phyloP scores from a whole-genome alignment of 495 filamentous ascomycete genomes.

The Talaromyces trachyspermus region DNA sequence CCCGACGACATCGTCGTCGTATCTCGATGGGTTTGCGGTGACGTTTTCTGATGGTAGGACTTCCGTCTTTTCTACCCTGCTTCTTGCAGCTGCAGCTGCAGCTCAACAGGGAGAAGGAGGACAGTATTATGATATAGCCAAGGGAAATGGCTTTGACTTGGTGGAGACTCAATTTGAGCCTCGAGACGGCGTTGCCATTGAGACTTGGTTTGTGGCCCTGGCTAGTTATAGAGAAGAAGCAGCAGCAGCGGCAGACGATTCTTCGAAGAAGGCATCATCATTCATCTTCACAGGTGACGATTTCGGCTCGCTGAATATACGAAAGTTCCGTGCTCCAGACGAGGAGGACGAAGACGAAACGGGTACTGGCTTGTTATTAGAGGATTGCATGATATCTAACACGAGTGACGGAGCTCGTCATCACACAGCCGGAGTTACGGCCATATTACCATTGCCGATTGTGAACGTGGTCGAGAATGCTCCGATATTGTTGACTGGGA shows the following conservation, averaged over 20 bases:
- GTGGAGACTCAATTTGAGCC: constrained; percentile 17
- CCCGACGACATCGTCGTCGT: neutral
- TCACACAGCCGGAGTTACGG: constrained; percentile 81
- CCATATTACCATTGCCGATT: constrained; percentile 61
- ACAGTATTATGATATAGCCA: constrained; percentile 1
- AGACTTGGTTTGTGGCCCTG: constrained; percentile 40
- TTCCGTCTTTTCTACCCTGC: constrained; percentile 42
- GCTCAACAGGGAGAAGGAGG: no score
- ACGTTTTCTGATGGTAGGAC: constrained; percentile 60
- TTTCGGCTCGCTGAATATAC: constrained; percentile 29
- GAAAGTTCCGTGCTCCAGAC: constrained; percentile 17
- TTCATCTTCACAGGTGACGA: constrained; percentile 34
- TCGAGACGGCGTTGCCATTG: constrained; percentile 31
- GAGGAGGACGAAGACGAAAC: constrained; percentile 11
- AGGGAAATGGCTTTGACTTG: neutral
- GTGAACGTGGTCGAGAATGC: constrained; percentile 23
- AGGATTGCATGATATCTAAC: constrained; percentile 5
- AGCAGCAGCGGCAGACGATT: no score
- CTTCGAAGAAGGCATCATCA: constrained; percentile 5
- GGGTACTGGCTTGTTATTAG: constrained; percentile 12
- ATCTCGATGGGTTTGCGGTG: constrained; percentile 48
- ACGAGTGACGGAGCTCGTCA: constrained; percentile 33
- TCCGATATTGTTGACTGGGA: constrained; percentile 69
- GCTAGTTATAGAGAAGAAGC: constrained; percentile 15
- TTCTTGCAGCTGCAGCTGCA: no score